phyloP scores from a whole-genome alignment of 192 early-diverging fungal genomes.

The Linderina pennispora region DNA sequence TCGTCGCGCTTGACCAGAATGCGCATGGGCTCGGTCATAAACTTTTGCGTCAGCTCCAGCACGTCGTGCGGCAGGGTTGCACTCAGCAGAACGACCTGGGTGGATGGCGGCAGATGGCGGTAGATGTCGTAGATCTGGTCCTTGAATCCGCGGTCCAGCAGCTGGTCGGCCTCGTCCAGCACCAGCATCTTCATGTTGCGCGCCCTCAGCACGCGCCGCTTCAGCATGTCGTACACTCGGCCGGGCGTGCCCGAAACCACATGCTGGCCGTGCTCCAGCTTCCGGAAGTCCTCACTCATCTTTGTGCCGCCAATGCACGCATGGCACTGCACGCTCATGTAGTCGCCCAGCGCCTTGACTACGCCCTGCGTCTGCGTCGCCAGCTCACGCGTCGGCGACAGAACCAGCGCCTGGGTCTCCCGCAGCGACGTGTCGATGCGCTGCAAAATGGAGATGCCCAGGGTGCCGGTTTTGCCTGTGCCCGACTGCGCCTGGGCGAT shows the following conservation, averaged over 20 bases:
- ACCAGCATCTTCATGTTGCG: slow-evolving; percentile 91
- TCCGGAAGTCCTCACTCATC: slow-evolving; percentile 86
- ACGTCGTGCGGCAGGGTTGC: slow-evolving; percentile 96
- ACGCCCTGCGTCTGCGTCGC: slow-evolving; percentile 94
- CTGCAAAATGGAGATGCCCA: slow-evolving; percentile 92
- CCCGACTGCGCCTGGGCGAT: slow-evolving; percentile 98
- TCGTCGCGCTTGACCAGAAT: slow-evolving; percentile 99
- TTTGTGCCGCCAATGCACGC: slow-evolving; percentile 93
- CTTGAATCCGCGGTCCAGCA: slow-evolving; percentile 92
- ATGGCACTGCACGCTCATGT: slow-evolving; percentile 96
- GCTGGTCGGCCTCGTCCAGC: slow-evolving; percentile 96
- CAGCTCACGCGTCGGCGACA: slow-evolving; percentile 94
- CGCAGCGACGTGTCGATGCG: slow-evolving; percentile 79
- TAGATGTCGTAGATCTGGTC: slow-evolving; percentile 96
- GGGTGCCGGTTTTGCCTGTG: slow-evolving; percentile 97
- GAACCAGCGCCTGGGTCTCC: slow-evolving; percentile 89
- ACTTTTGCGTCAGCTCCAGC: slow-evolving; percentile 93
- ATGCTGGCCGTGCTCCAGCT: slow-evolving; percentile 89
- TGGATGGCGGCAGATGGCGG: slow-evolving; percentile 83
- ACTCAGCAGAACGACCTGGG: slow-evolving; percentile 87
- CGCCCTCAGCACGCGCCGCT: slow-evolving; percentile 73
- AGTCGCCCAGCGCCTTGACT: slow-evolving; percentile 87
- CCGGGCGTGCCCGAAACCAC: slow-evolving; percentile 95
- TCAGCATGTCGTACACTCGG: slow-evolving; percentile 96
- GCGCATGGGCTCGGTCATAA: slow-evolving; percentile 94